Evolutionary conservation across 768 basidiomycete genomes (phyloP), one percentile per base, ranked within the genome.

Genomic region (Clitopilus hobsonii): DNA sequence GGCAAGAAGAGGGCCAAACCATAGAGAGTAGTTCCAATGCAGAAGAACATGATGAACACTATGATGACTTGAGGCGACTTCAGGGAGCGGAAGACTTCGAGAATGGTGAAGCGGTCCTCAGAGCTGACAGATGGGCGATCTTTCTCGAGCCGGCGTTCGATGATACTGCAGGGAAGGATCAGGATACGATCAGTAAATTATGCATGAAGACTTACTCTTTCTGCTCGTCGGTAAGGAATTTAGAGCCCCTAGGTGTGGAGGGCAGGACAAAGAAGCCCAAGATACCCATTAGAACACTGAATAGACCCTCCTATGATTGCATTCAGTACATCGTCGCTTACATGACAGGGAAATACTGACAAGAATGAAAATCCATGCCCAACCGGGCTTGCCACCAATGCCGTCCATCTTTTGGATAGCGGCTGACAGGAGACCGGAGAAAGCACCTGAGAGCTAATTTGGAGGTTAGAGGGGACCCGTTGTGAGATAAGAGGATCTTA

Each of bases 351-450:
- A n/a, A n/a, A n/a, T n/a, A 36, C 63, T 23, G 55, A 81, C 79
- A 74, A 25, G 50, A 88, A 78, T 74, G 60, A 90, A 88, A 62
- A 89, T 88, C 87, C 86, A 89, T 22, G 86, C 74, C 79, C 78
- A 79, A 2, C 73, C 84, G 10, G 85, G 74, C 61, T 84, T 87
- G 7, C 85, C 84, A 6, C 82, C 88, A 27, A 88, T 60, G 6
- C 88, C 87, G 22, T 80, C 74, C 86, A 90, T 84, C 6, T 86
- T 84, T 6, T 84, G 80, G 48, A 89, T 89, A 0, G 78, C 88
- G 26, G 77, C 80, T 77, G 85, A 85, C 1, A 89, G 73, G 80
- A 54, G 8, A 47, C 28, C 45, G 27, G 63, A 61, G 16, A 60
- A 52, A 6, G 55, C 13, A 41, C 45, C 23, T n/a, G 25, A 36